Evolutionary conservation across 257 asterid genomes (phyloP), one percentile per base, ranked within the genome.

Genomic region (Lantana camara): DNA sequence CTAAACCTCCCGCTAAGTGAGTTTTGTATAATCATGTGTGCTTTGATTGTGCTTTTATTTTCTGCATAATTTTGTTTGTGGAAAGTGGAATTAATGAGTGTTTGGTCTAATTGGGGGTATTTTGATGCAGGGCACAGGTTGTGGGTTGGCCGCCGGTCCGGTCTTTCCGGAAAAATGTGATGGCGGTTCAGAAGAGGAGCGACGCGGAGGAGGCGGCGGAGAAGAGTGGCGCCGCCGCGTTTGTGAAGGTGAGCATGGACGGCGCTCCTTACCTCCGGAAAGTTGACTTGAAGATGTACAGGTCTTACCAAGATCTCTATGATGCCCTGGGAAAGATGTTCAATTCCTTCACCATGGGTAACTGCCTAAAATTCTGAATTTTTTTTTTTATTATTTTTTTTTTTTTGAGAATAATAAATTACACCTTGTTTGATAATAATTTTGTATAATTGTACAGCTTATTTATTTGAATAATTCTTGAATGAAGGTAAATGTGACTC

Each of bases 61-160:
- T 59, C 8, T 44, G 13, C 27, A 0, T n/a, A 16, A 6, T 23
- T 38, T 42, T 14, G 11, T 4, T 67, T 19, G 16, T 17, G 32
- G 34, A 5, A 30, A 40, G 5, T 11, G 8, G 2, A 7, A 32
- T 9, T 30, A 19, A 16, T 9, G 14, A 7, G 16, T 32, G 7
- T 5, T n/a, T 72, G n/a, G n/a, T n/a, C n/a, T n/a, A n/a, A n/a
- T n/a, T n/a, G n/a, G n/a, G n/a, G n/a, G n/a, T n/a, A n/a, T n/a
- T n/a, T n/a, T n/a, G n/a, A n/a, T n/a, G 69, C 68, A 89, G 96
- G 92, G 84, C 92, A 62, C 96, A 86, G 82, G 88, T 89, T 9
- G 96, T 89, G 30, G 96, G 96, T 23, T 89, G 96, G 96, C 96
- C 96, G 60, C 96, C 96, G 60, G 96, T 89, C 44, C 70, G 87